Conservation (phyloP, 139 green algal genomes). For the Chlamydomonas schloesseri region DNA sequence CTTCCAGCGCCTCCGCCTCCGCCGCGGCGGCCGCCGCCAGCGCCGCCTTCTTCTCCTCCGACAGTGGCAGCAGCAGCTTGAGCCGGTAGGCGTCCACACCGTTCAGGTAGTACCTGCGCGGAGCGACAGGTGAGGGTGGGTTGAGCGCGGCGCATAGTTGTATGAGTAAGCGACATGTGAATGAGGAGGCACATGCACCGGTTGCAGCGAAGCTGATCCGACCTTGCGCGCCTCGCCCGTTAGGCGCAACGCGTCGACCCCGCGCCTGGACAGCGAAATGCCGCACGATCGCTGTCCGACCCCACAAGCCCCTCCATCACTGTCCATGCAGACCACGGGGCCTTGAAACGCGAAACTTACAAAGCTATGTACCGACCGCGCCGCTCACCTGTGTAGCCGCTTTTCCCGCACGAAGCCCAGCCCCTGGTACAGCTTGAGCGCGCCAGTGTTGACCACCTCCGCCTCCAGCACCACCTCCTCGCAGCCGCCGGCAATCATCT, state of each 20-base stretch:
- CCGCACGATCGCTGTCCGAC: too few species aligned
- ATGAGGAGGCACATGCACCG: too few species aligned
- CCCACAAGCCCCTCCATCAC: too few species aligned
- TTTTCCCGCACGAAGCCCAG: conserved; percentile 99
- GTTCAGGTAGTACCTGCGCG: conserved; percentile 95
- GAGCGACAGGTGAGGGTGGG: background rate
- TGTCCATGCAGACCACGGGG: too few species aligned
- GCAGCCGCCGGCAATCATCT: conserved; percentile 75
- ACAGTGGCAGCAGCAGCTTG: conserved; percentile 92
- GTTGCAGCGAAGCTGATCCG: too few species aligned
- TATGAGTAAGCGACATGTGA: background rate
- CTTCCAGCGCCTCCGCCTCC: background rate
- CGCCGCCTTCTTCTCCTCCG: conserved; percentile 1
- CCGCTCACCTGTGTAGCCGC: conserved; percentile 81
- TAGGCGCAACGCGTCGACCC: too few species aligned
- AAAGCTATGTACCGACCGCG: too few species aligned
- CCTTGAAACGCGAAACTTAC: too few species aligned
- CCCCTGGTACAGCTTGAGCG: conserved; percentile 92
- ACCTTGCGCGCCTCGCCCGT: too few species aligned
- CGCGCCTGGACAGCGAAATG: too few species aligned
- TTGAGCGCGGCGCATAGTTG: background rate
- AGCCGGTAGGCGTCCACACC: conserved; percentile 95
- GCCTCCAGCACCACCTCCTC: conserved; percentile 96
- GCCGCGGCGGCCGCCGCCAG: conserved; percentile 3
- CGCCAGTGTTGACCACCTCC: conserved; percentile 94